Conservation (phyloP, 257 asterid genomes). For the Thymus mandschuricus region DNA sequence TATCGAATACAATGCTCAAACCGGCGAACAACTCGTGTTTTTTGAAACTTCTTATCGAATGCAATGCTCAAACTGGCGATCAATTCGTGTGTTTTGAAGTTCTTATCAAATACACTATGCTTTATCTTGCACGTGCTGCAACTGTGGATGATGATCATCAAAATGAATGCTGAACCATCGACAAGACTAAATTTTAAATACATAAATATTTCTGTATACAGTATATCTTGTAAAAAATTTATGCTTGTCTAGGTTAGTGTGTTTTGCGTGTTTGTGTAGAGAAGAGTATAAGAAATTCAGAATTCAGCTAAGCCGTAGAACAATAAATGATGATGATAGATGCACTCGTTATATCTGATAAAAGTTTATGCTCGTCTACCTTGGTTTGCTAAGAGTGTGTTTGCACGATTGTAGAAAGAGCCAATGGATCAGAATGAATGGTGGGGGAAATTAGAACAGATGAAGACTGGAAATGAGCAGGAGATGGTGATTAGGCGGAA, state of each 20-base stretch:
- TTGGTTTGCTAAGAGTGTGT: conserved; percentile 13
- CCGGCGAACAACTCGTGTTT: not conserved
- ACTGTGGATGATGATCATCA: not conserved
- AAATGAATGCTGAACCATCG: not conserved
- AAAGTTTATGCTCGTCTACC: conserved; percentile 10
- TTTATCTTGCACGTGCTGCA: conserved; percentile 13
- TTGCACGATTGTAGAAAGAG: conserved; percentile 60
- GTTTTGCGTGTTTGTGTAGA: not conserved
- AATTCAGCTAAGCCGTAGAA: not conserved
- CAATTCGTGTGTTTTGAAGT: not conserved
- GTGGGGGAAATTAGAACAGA: conserved; percentile 81
- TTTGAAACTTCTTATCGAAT: not conserved
- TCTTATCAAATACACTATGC: no score
- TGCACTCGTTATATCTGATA: not conserved
- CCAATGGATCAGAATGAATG: conserved; percentile 84
- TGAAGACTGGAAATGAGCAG: conserved; percentile 82
- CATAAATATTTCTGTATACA: not conserved
- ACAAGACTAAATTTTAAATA: not conserved
- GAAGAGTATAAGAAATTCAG: not conserved
- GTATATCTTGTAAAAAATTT: conserved; percentile 1
- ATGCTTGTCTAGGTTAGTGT: conserved; percentile 17
- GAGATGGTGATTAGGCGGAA: conserved; percentile 80
- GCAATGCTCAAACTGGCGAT: not conserved
- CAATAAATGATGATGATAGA: not conserved
- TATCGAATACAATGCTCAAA: not conserved